These are phyloP conservation scores for Colletotrichum sidae DNA, from an alignment of 2,329 filamentous ascomycete species.

Conservation along the genomic window DNA sequence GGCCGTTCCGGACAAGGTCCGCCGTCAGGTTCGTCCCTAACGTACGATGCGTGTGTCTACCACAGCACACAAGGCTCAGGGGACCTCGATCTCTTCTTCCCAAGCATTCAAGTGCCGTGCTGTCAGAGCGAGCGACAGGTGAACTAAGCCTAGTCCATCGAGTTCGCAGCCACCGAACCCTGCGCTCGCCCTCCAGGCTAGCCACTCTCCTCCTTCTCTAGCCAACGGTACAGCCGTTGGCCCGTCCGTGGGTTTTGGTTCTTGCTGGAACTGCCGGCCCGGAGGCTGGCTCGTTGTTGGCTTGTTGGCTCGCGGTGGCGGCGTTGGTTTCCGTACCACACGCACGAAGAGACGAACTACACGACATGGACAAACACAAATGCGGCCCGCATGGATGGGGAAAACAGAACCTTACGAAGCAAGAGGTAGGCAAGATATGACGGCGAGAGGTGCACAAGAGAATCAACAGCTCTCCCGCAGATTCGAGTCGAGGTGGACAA, in stretches of 20 bases:
- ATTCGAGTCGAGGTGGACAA: conserved; percentile 22
- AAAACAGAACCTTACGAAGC: too few relatives aligned
- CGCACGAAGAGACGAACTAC: neutral
- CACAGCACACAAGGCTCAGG: too few relatives aligned
- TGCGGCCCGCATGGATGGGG: neutral
- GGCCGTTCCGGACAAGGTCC: conserved; percentile 28
- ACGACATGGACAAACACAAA: neutral
- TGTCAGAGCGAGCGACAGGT: conserved; percentile 16
- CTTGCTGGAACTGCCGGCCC: neutral
- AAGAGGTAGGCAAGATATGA: too few relatives aligned
- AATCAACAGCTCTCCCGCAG: neutral
- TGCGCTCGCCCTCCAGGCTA: conserved; percentile 8
- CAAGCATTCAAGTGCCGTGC: conserved; percentile 26
- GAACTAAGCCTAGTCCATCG: conserved; percentile 21
- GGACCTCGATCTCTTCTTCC: too few relatives aligned
- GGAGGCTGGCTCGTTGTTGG: neutral
- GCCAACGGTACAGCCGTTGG: neutral
- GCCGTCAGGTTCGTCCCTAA: conserved; percentile 8
- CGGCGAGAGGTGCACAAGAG: too few relatives aligned
- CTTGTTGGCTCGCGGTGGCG: conserved; percentile 18
- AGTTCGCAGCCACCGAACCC: conserved; percentile 8
- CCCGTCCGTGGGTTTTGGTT: conserved; percentile 3
- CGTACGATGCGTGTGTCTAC: too few relatives aligned
- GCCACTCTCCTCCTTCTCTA: neutral
- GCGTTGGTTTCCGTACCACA: conserved; percentile 2